Evolutionary conservation across 1,284 basidiomycete genomes (phyloP).

Genomic region (Apiotrichum gracile): DNA sequence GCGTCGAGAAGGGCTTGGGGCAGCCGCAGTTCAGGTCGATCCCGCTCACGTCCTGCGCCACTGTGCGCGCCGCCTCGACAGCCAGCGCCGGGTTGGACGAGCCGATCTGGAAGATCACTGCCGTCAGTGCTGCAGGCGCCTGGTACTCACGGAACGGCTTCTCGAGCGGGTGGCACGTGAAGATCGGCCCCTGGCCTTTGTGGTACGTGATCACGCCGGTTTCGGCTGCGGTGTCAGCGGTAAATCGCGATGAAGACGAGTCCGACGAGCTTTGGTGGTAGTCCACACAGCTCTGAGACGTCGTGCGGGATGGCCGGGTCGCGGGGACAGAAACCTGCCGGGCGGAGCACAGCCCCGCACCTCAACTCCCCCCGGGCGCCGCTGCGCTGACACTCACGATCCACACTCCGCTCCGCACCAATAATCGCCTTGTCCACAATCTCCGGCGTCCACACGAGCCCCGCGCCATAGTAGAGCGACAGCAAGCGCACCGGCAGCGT

Average conservation of each 20-base stretch:
- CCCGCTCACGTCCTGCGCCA: conserved; percentile 85
- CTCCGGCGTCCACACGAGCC: conserved; percentile 95
- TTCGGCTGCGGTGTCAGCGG: conserved; percentile 52
- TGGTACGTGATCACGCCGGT: conserved; percentile 88
- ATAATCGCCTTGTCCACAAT: conserved; percentile 95
- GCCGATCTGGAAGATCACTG: conserved; percentile 69
- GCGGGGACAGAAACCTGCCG: no score
- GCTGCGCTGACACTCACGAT: conserved; percentile 57
- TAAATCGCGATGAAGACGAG: no score
- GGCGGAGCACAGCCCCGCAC: no score
- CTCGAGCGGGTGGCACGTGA: conserved; percentile 89
- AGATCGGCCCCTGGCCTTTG: conserved; percentile 69
- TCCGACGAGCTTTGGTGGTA: no score
- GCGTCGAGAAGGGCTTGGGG: conserved; percentile 92
- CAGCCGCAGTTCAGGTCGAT: conserved; percentile 64
- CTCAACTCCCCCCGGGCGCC: not conserved
- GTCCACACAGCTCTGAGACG: no score
- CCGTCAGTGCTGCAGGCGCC: not conserved
- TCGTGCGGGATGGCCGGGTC: no score
- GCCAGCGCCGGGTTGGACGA: conserved; percentile 82
- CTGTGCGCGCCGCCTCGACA: conserved; percentile 79
- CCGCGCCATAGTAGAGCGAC: conserved; percentile 86
- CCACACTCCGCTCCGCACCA: conserved; percentile 71
- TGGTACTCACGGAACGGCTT: conserved; percentile 61
- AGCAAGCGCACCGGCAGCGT: conserved; percentile 60